Evolutionary conservation across 2,329 filamentous ascomycete genomes (phyloP), one percentile per base, ranked within the genome.

Genomic region (Helicocarpus griseus): DNA sequence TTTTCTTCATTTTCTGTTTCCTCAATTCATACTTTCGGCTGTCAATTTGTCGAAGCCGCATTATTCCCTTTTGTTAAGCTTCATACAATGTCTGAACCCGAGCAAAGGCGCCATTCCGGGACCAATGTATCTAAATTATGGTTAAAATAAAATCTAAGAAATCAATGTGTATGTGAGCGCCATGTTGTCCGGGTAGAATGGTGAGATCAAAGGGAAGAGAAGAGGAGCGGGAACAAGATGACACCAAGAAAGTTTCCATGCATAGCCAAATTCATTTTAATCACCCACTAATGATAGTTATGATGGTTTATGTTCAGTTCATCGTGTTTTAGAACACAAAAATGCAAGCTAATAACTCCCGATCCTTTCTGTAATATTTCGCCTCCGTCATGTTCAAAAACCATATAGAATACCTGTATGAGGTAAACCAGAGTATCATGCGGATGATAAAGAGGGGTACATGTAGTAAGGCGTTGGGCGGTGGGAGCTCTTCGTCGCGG

Each of bases 191-290:
- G 4, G 22, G 22, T 43, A 43, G 28, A 43, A 24, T 41, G 40
- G 28, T 41, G n/a, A 36, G 17, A 17, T 43, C 17, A 11, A 29
- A 45, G n/a, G 14, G 31, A 14, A 46, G 2, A 14, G 9, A 3
- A 14, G 6, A 11, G 9, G 31, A 14, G n/a, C 31, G 29, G 5
- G 11, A 11, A 33, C 8, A 11, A 40, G 22, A 56, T 51, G 13
- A 51, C 13, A 33, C 33, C 49, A 5, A 47, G n/a, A 50, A 51
- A 50, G 35, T 14, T 36, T 33, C 49, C 22, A 19, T 47, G 24
- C 17, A 21, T 40, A 35, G 11, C 40, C 17, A 9, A 9, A 28
- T 35, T 50, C n/a, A 35, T 19, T 33, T 38, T 46, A 40, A 29
- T 45, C 22, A 36, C 14, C 21, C 28, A 41, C 22, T 29, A 29